Conservation (phyloP, 139 green algal species). For the Pseudopediastrum boryanum region DNA sequence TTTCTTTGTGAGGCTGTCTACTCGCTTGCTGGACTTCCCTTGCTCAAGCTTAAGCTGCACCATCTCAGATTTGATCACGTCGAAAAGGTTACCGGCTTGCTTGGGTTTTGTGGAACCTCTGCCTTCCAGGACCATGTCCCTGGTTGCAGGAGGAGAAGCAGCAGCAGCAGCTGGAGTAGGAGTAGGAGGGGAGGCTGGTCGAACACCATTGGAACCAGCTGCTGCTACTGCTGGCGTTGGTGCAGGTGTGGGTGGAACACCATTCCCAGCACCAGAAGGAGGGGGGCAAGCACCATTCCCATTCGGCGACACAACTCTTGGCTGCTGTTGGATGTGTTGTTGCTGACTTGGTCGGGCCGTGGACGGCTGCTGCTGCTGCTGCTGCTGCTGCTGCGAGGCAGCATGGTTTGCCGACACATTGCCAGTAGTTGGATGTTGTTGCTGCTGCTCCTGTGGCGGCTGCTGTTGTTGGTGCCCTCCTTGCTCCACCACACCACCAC, state of each 20-base stretch:
- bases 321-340: constrained; percentile 20
- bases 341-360: neutral
- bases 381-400: neutral
- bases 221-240: neutral
- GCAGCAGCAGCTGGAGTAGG: constrained; percentile 22
- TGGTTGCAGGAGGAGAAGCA: neutral
- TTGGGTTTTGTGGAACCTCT: constrained; percentile 28
- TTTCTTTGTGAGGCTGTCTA: constrained; percentile 10
- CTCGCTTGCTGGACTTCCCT: constrained; percentile 10
- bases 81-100: constrained; percentile 39
- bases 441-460: constrained; percentile 10
- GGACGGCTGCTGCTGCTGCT: neutral
- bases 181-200: neutral
- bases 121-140: constrained; percentile 11
- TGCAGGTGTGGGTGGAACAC: neutral
- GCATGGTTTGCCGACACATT: neutral
- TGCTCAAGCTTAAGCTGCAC: constrained; percentile 34
- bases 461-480: constrained; percentile 24
- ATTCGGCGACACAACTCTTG: neutral
- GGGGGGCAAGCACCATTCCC: neutral
- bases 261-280: neutral
- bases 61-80: constrained; percentile 42
- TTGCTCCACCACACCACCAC: neutral
- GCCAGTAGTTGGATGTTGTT: neutral
- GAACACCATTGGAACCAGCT: neutral